These are phyloP conservation scores for Nepenthes gracilis DNA, from an alignment of 148 eudicot genomes.

Conservation along the genomic window DNA sequence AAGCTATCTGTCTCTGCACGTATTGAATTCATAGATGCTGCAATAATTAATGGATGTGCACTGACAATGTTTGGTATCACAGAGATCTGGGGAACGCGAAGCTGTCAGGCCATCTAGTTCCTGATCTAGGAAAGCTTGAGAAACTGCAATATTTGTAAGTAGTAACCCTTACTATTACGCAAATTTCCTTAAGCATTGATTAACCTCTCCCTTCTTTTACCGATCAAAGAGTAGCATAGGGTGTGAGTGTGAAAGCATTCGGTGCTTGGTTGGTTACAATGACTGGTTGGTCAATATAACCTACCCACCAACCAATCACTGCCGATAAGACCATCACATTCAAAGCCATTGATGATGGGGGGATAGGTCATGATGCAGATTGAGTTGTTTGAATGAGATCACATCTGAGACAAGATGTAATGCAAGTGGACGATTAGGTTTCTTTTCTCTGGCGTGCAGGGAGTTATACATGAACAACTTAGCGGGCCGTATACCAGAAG, in stretches of 20 bases:
- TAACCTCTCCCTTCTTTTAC: no score
- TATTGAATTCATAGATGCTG: background rate
- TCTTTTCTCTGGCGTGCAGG: conserved; percentile 15
- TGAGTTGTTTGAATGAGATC: background rate
- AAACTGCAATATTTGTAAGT: conserved; percentile 74
- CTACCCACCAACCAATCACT: no score
- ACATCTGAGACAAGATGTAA: background rate
- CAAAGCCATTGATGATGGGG: no score
- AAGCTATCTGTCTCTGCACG: no score
- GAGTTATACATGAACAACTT: conserved; percentile 75
- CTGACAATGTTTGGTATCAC: conserved; percentile 1
- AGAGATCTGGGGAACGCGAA: conserved; percentile 73
- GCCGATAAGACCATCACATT: no score
- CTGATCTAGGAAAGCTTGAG: conserved; percentile 70
- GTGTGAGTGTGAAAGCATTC: background rate
- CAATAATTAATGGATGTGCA: background rate
- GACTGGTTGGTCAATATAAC: no score
- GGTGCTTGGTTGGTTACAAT: no score
- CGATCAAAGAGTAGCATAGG: background rate
- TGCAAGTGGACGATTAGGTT: background rate
- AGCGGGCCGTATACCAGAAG: conserved; percentile 52
- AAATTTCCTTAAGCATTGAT: background rate
- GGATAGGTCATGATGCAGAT: no score
- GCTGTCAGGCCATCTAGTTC: conserved; percentile 64
- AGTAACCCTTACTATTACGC: background rate